Conservation (phyloP, 202 grass and related monocot genomes). For the Schoenoplectus tabernaemontani region DNA sequence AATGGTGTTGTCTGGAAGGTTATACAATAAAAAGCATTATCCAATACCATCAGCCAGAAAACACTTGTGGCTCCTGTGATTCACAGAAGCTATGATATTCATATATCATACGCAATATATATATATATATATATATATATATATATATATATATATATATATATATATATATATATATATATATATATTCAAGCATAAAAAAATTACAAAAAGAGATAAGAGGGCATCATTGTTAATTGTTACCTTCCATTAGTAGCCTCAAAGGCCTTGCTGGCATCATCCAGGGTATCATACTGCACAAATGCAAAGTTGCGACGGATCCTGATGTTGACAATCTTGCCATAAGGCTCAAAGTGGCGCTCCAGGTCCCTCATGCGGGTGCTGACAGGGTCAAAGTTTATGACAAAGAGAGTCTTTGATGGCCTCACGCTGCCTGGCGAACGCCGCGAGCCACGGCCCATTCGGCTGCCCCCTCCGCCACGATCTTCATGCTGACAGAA, state of each 20-base stretch:
- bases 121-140: too few species aligned
- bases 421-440: conserved; percentile 66
- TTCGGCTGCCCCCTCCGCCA: conserved; percentile 36
- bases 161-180: too few species aligned
- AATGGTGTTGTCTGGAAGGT: not conserved
- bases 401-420: conserved; percentile 94
- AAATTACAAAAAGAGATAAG: not conserved
- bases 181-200: not conserved
- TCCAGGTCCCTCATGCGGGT: conserved; percentile 90
- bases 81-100: not conserved
- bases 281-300: conserved; percentile 77
- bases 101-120: not conserved
- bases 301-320: conserved; percentile 97
- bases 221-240: not conserved
- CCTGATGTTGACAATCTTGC: conserved; percentile 74
- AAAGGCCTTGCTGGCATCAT: conserved; percentile 88
- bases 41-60: not conserved
- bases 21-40: not conserved
- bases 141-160: too few species aligned
- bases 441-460: conserved; percentile 51
- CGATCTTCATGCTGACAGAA: conserved; percentile 55
- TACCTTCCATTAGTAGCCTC: conserved; percentile 81
- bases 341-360: conserved; percentile 87
- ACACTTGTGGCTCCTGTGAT: not conserved
- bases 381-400: conserved; percentile 93